Evolutionary conservation across 2,329 filamentous ascomycete species (phyloP).

Genomic region (Monosporascus sp.): DNA sequence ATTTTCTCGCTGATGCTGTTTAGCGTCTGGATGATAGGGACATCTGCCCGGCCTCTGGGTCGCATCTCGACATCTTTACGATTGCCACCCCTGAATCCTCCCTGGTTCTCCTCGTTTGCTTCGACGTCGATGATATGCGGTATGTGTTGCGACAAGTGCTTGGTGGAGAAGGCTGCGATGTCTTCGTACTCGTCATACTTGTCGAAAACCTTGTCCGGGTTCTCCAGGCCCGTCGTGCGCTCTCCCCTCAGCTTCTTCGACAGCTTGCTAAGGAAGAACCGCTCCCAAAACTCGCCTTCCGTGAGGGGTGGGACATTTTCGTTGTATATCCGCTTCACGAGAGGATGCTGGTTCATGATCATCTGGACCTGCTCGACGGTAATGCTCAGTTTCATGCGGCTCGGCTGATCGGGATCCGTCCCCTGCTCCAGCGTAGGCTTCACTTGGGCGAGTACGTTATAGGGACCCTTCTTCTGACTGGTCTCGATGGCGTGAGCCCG

Average conservation of each 20-base stretch:
- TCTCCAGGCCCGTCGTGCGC: conserved; percentile 72
- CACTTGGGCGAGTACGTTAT: conserved; percentile 88
- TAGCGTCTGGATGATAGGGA: conserved; percentile 82
- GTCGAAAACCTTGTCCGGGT: conserved; percentile 75
- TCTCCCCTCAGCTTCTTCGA: conserved; percentile 91
- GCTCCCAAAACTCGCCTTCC: conserved; percentile 83
- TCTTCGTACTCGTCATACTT: conserved; percentile 76
- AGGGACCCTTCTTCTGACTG: conserved; percentile 79
- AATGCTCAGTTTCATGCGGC: conserved; percentile 73
- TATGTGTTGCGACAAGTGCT: conserved; percentile 59
- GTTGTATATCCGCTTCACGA: conserved; percentile 87
- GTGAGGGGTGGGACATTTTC: conserved; percentile 81
- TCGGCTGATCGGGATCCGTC: conserved; percentile 31
- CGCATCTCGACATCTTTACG: conserved; percentile 87
- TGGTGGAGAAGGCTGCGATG: conserved; percentile 45
- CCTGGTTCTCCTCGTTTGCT: conserved; percentile 92
- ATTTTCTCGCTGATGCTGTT: conserved; percentile 93
- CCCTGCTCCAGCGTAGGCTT: conserved; percentile 66
- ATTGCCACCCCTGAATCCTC: conserved; percentile 75
- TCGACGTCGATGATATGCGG: conserved; percentile 89
- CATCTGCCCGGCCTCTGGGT: conserved; percentile 61
- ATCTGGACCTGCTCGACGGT: conserved; percentile 88
- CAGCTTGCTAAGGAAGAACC: conserved; percentile 86
- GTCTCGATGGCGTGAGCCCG: conserved; percentile 87
- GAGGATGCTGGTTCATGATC: conserved; percentile 87